Conservation (phyloP, 2,329 filamentous ascomycete species). For the Cercospora janseana region DNA sequence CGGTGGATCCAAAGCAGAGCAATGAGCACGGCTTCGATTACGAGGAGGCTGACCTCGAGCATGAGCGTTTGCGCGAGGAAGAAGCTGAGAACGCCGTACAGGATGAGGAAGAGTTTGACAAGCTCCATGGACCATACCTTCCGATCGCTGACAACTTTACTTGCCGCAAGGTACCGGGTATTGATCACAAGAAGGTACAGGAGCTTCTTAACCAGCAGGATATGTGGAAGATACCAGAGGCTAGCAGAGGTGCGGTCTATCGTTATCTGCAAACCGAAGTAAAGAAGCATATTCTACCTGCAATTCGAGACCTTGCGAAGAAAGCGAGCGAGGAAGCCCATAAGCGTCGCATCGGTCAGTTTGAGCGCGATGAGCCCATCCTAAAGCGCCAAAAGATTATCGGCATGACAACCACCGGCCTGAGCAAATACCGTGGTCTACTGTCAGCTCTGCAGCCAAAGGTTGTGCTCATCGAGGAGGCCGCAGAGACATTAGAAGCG, state of each 20-base stretch:
- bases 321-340: constrained; percentile 52
- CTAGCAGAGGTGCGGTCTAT: constrained; percentile 64
- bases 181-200: constrained; percentile 39
- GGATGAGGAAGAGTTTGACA: constrained; percentile 41
- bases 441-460: constrained; percentile 64
- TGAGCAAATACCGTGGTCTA: constrained; percentile 75
- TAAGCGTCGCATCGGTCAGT: constrained; percentile 57
- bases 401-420: constrained; percentile 73
- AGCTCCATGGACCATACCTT: constrained; percentile 36
- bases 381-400: constrained; percentile 61
- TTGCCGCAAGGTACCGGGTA: constrained; percentile 29
- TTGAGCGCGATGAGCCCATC: constrained; percentile 59
- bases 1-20: constrained; percentile 47
- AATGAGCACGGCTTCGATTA: constrained; percentile 55
- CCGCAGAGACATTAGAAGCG: constrained; percentile 71
- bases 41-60: constrained; percentile 61
- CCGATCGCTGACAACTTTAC: constrained; percentile 44
- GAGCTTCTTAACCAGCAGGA: constrained; percentile 48
- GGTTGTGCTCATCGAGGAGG: constrained; percentile 74
- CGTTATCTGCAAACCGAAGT: constrained; percentile 58
- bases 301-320: constrained; percentile 52
- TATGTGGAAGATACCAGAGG: constrained; percentile 59
- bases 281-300: constrained; percentile 48
- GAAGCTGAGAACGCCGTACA: constrained; percentile 57
- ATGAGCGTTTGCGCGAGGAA: constrained; percentile 60